phyloP scores from a whole-genome alignment of 768 basidiomycete species.

The Galerina marginata region DNA sequence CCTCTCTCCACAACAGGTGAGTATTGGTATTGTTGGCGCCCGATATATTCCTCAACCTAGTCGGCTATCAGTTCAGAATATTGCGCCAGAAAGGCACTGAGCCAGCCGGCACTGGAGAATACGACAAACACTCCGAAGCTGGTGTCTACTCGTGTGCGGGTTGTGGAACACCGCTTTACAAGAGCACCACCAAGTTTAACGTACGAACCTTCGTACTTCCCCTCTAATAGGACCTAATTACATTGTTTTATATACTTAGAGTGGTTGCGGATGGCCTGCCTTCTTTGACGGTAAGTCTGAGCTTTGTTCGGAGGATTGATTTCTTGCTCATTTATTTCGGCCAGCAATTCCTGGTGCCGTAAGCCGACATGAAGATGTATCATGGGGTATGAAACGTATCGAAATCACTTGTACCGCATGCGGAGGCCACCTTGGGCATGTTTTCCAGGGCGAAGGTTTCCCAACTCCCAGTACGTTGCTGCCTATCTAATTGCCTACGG shows the following conservation, averaged over 20 bases:
- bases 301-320: background rate
- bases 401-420: slow-evolving; percentile 93
- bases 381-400: slow-evolving; percentile 70
- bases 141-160: slow-evolving; percentile 84
- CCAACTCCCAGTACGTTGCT: slow-evolving; percentile 69
- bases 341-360: slow-evolving; percentile 91
- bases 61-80: slow-evolving; percentile 70
- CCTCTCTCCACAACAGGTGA: slow-evolving; percentile 81
- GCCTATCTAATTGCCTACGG: background rate
- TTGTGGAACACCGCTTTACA: slow-evolving; percentile 85
- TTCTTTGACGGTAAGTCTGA: slow-evolving; percentile 81
- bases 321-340: background rate
- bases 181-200: slow-evolving; percentile 88
- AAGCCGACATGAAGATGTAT: slow-evolving; percentile 71
- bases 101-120: slow-evolving; percentile 74
- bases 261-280: slow-evolving; percentile 97
- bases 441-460: slow-evolving; percentile 93
- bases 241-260: slow-evolving; percentile 38
- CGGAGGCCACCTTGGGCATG: slow-evolving; percentile 93
- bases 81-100: slow-evolving; percentile 91
- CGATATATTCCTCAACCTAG: background rate
- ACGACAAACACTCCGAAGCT: slow-evolving; percentile 66
- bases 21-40: slow-evolving; percentile 15
- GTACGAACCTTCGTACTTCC: slow-evolving; percentile 31
- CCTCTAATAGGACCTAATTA: background rate